Conservation (phyloP, 2,329 filamentous ascomycete genomes). For the Incumbomyces delicatus region DNA sequence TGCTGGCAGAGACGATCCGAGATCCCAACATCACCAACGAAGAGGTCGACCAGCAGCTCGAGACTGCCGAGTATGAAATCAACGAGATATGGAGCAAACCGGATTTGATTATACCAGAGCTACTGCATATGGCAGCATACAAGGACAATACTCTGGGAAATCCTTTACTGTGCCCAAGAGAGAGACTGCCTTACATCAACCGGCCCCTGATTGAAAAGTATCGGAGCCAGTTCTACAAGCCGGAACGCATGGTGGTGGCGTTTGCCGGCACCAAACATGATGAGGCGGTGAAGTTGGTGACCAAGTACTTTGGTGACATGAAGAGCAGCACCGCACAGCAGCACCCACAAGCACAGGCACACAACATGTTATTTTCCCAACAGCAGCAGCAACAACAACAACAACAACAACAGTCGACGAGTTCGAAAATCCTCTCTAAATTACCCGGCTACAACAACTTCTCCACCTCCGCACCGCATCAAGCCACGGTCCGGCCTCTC, state of each 20-base stretch:
- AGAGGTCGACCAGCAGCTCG: constrained; percentile 76
- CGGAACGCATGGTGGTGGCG: constrained; percentile 85
- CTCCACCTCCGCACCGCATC: constrained; percentile 60
- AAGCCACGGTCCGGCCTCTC: constrained; percentile 48
- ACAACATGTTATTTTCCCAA: constrained; percentile 23
- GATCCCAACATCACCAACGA: constrained; percentile 74
- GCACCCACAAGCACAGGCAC: constrained; percentile 31
- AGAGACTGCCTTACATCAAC: constrained; percentile 67
- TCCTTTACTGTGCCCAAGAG: constrained; percentile 80
- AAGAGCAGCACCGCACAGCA: constrained; percentile 30
- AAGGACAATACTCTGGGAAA: constrained; percentile 95
- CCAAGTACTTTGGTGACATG: constrained; percentile 92
- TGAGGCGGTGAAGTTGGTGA: constrained; percentile 66
- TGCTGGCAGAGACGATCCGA: constrained; percentile 89
- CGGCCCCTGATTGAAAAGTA: constrained; percentile 66
- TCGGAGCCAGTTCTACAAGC: constrained; percentile 71
- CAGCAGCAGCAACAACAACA: constrained; percentile 22
- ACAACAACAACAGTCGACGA: constrained; percentile 27
- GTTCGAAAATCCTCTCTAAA: constrained; percentile 58
- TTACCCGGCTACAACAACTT: constrained; percentile 86
- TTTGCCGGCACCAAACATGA: constrained; percentile 84
- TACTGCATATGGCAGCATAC: constrained; percentile 91
- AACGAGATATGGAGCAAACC: constrained; percentile 96
- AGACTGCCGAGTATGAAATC: constrained; percentile 91
- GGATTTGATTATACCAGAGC: constrained; percentile 85